Conservation (phyloP, 2,329 filamentous ascomycete genomes). For the Fusarium sp. region DNA sequence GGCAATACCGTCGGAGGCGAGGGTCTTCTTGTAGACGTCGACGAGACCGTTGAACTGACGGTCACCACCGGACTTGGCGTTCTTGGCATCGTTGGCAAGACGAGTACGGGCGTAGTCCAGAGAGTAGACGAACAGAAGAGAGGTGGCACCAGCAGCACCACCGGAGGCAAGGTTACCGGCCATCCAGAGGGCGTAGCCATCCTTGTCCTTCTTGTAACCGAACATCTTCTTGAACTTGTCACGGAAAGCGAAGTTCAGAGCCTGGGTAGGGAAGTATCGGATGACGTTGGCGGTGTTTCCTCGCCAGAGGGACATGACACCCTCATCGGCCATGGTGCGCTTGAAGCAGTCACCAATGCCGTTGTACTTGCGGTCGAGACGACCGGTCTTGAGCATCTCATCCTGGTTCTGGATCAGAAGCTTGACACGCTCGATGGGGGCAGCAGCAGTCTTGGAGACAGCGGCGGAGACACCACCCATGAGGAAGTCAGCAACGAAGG, state of each 20-base stretch:
- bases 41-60: conserved; percentile 99
- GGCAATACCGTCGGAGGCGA: conserved; percentile 97
- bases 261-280: conserved; percentile 99
- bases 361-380: conserved; percentile 96
- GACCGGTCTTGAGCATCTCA: conserved; percentile 99
- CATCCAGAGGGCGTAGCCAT: conserved; percentile 99
- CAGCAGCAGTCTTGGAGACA: conserved; percentile 99
- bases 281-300: conserved; percentile 99
- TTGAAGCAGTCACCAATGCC: conserved; percentile 96
- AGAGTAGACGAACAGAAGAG: conserved; percentile 99
- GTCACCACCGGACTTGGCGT: conserved; percentile 93
- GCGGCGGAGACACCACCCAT: conserved; percentile 99
- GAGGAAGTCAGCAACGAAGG: conserved; percentile 98
- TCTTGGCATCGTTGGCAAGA: conserved; percentile 99
- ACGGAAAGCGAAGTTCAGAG: conserved; percentile 99
- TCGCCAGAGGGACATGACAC: conserved; percentile 96
- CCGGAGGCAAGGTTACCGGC: conserved; percentile 98
- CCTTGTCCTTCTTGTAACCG: conserved; percentile 99
- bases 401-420: conserved; percentile 99
- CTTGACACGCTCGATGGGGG: conserved; percentile 99
- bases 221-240: conserved; percentile 99
- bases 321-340: conserved; percentile 89
- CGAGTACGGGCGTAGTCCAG: conserved; percentile 99
- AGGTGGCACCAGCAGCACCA: conserved; percentile 99
- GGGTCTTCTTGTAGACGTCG: conserved; percentile 99